These are phyloP conservation scores for Hymenoscyphus occultus DNA, from an alignment of 2,329 filamentous ascomycete genomes.

Conservation along the genomic window DNA sequence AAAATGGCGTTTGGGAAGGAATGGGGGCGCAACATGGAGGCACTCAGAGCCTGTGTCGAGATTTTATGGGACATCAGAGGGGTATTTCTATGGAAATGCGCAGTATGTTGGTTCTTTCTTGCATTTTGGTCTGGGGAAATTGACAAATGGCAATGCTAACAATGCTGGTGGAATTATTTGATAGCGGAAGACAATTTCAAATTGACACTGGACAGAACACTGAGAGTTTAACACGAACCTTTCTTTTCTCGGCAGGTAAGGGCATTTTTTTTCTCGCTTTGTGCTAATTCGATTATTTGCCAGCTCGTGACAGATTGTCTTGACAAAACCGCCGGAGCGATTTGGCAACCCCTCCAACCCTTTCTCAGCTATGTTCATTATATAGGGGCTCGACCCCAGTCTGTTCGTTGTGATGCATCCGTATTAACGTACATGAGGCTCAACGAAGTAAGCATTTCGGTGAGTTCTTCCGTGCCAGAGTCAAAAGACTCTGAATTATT, in stretches of 20 bases:
- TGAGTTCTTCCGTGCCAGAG: too few species aligned
- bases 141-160: neutral
- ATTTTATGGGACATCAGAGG: neutral
- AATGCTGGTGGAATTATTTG: neutral
- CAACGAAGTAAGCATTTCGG: too few species aligned
- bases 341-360: too few species aligned
- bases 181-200: neutral
- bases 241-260: neutral
- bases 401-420: too few species aligned
- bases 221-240: neutral
- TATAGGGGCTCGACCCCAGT: too few species aligned
- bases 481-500: too few species aligned
- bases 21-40: neutral
- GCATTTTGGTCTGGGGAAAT: neutral
- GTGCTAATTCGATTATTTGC: neutral
- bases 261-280: neutral
- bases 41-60: neutral
- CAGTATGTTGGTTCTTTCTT: conserved; percentile 4
- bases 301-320: neutral
- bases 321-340: too few species aligned
- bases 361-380: too few species aligned
- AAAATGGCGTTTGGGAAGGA: neutral
- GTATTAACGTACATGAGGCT: too few species aligned
- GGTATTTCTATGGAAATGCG: conserved; percentile 3
- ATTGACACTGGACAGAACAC: neutral